Base-by-base conservation (phyloP, 1,284 basidiomycete genomes). In the Schizophyllum commune region DNA sequence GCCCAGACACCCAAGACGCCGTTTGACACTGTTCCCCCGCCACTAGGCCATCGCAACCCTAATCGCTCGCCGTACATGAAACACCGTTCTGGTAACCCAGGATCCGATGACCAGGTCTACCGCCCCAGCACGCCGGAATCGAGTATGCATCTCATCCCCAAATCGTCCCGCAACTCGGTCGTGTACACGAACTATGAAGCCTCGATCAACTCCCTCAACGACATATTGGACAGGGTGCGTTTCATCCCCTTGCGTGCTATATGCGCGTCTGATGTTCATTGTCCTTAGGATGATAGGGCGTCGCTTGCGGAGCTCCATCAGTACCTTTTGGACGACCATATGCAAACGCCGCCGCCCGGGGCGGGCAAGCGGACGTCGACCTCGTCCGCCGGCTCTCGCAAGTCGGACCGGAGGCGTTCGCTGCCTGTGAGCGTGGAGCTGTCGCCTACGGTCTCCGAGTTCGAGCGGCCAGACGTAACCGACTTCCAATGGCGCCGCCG, bases 121-220 rank as follows among this genome's bases (percentile, higher is more conserved):
- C 69, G 51, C 65, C 69, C 53, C 63, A 68, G 53, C 58, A 66
- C 61, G 65, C 58, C 63, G 61, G 62, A 60, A 34, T 63, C 61
- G 52, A 61, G 58, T 56, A 20, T 59, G 61, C 47, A 56, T 27
- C 56, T 67, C 33, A 65, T 65, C 47, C 58, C 58, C 33, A 59
- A 61, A 47, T 59, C 63, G 8, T 55, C 55, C 21, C 55, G 63
- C 19, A 64, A 68, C 13, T 84, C 84, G 2, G 70, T 80, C 52
- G 78, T 88, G 58, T 92, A 91, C 71, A 76, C 82, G 65, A 86
- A 91, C 65, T 91, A 89, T 68, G 84, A 89, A 61, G 83, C 88
- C 64, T 92, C 90, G 32, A 72, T 92, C 62, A 86, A 87, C 65
- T 91, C 89, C 20, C 75, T 92, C 59, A 79, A 81, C 62, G 88